A percentile compares a stretch with the other conserved stretches of the same genome.
Evolutionary conservation across 2,329 filamentous ascomycete genomes (phyloP).

Genomic region (Aphanoascus verrucosus): DNA sequence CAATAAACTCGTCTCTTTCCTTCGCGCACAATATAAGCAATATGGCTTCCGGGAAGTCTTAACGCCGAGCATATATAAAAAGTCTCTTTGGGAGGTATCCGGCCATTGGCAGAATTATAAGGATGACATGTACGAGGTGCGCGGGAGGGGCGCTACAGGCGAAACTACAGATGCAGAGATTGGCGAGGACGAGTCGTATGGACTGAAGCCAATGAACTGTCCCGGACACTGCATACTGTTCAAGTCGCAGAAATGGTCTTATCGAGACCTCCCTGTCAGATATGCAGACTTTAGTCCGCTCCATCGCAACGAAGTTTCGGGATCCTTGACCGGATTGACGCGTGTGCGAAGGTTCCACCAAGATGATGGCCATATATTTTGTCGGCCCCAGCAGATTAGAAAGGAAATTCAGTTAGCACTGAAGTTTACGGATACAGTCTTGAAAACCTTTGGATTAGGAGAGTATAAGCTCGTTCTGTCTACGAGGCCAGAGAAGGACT

Average conservation of each 20-base stretch:
- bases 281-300: slow-evolving; percentile 80
- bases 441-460: slow-evolving; percentile 58
- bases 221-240: slow-evolving; percentile 82
- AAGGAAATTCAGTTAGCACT: slow-evolving; percentile 63
- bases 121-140: slow-evolving; percentile 82
- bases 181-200: slow-evolving; percentile 60
- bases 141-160: slow-evolving; percentile 40
- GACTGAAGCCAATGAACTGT: slow-evolving; percentile 88
- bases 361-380: slow-evolving; percentile 87
- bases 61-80: slow-evolving; percentile 84
- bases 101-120: slow-evolving; percentile 85
- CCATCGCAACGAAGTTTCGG: slow-evolving; percentile 78
- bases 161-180: slow-evolving; percentile 21
- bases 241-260: slow-evolving; percentile 59
- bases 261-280: slow-evolving; percentile 69
- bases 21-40: slow-evolving; percentile 70
- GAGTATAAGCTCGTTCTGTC: slow-evolving; percentile 68
- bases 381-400: slow-evolving; percentile 62
- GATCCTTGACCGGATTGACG: slow-evolving; percentile 69
- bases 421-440: slow-evolving; percentile 62
- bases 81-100: slow-evolving; percentile 72
- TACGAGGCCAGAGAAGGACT: slow-evolving; percentile 64
- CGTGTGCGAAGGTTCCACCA: slow-evolving; percentile 80
- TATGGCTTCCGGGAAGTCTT: slow-evolving; percentile 85
- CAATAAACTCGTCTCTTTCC: slow-evolving; percentile 69